These are phyloP conservation scores for Endocalyx cinctus DNA, from an alignment of 2,329 filamentous ascomycete species.

Conservation along the genomic window DNA sequence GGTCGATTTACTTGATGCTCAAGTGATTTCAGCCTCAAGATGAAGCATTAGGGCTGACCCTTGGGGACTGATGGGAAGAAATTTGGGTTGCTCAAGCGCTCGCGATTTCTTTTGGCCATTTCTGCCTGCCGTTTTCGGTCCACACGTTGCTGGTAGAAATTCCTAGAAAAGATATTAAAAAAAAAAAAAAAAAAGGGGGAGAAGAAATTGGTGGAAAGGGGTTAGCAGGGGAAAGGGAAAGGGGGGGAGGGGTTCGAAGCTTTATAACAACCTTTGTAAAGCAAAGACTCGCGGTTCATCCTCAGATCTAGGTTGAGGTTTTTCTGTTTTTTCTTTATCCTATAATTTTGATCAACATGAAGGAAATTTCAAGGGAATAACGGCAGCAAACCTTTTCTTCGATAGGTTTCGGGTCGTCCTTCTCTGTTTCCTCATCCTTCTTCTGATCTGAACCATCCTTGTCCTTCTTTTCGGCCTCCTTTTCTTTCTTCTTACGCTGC, in stretches of 20 bases:
- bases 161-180: conserved; percentile 48
- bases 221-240: no score
- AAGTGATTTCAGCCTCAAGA: no score
- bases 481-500: conserved; percentile 63
- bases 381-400: conserved; percentile 14
- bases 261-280: conserved; percentile 70
- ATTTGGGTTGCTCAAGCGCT: conserved; percentile 71
- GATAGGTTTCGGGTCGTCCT: conserved; percentile 31
- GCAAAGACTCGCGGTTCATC: conserved; percentile 77
- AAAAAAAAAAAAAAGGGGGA: no score
- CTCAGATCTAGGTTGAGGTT: conserved; percentile 33
- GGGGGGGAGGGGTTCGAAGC: no score
- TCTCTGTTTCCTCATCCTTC: conserved; percentile 39
- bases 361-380: no score
- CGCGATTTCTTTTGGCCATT: conserved; percentile 72
- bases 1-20: no score
- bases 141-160: conserved; percentile 82
- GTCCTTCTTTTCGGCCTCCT: conserved; percentile 55
- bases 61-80: conserved; percentile 84
- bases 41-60: conserved; percentile 19
- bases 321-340: conserved; percentile 10
- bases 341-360: no score
- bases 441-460: conserved; percentile 44
- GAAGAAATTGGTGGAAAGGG: no score
- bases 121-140: conserved; percentile 76